Percentiles rank a stretch among this genome's conserved stretches.
Conservation (phyloP, 148 eudicot genomes). For the Chenopodium formosanum region DNA sequence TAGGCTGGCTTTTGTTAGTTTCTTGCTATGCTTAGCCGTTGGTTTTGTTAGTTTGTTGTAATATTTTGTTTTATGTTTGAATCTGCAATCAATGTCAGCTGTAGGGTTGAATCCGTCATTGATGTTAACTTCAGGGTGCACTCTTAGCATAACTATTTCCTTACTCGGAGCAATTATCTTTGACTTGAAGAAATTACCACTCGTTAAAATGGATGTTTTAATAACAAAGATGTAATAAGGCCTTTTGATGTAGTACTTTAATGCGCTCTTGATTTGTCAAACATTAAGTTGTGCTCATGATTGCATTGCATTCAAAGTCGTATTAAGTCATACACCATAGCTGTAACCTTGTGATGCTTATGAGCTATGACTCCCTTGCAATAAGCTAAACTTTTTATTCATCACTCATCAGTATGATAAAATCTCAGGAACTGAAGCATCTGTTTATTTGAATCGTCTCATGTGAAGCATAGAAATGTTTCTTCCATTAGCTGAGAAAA, state of each 20-base stretch:
- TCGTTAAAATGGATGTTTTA: not conserved
- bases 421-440: not conserved
- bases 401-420: not conserved
- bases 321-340: not conserved
- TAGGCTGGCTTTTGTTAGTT: not conserved
- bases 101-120: not conserved
- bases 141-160: not conserved
- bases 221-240: not conserved
- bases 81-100: not conserved
- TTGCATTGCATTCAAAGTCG: not conserved
- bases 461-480: not conserved
- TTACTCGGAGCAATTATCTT: not conserved
- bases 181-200: not conserved
- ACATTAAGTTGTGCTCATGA: not conserved
- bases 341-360: not conserved
- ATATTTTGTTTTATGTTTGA: too few species aligned
- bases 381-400: not conserved
- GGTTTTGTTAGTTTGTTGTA: too few species aligned
- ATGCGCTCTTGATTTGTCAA: not conserved
- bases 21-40: too few species aligned
- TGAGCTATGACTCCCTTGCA: not conserved
- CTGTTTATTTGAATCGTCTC: not conserved
- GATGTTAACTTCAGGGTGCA: not conserved
- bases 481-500: not conserved
- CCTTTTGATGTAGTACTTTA: not conserved